Base-by-base conservation (phyloP, 495 filamentous ascomycete genomes). In the Halenospora varia region DNA sequence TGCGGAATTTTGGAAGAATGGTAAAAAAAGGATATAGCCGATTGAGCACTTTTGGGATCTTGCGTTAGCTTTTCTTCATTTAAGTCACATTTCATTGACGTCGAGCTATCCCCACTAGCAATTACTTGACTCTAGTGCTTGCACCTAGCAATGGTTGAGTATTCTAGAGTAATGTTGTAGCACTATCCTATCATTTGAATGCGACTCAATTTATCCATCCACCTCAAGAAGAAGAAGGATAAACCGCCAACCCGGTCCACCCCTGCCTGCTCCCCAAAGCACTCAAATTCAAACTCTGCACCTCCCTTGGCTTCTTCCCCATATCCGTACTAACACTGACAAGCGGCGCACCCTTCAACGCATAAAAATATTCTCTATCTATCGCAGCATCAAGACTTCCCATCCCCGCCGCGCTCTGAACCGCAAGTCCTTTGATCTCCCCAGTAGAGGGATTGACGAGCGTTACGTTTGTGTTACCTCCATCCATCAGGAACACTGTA, bases 261-360 rank as follows among this genome's bases (percentile, higher is more conserved):
- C 64, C 55, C 25, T 54, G 44, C 18, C 66, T 61, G 11, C 39
- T 55, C 10, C 63, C 66, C 19, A 64, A 56, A 2, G 25, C 35
- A 17, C 49, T 61, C 55, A 68, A 41, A 61, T 68, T 61, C 1
- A 71, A 58, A 15, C 25, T 60, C 61, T 69, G 65, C 26, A 68
- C 41, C 54, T 57, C 49, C 15, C 6, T 44, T 8, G 60, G 56
- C 4, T 22, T 29, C 39, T 57, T 53, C 18, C 59, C 55, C 20
- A 56, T 19, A 1, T 45, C 55, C 18, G 17, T 45, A 10, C 56
- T 42, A 6, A 66, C 62, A 19, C 22, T 65, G 39, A 67, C 49
- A 19, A 15, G 41, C 15, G 47, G 11, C 3, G 47, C 51, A 4
- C 50, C 54, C 35, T 55, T 57, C 52, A 71, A 58, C 9, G 61